phyloP scores from a whole-genome alignment of 306 rosid species.

The Hylodesmum podocarpum region DNA sequence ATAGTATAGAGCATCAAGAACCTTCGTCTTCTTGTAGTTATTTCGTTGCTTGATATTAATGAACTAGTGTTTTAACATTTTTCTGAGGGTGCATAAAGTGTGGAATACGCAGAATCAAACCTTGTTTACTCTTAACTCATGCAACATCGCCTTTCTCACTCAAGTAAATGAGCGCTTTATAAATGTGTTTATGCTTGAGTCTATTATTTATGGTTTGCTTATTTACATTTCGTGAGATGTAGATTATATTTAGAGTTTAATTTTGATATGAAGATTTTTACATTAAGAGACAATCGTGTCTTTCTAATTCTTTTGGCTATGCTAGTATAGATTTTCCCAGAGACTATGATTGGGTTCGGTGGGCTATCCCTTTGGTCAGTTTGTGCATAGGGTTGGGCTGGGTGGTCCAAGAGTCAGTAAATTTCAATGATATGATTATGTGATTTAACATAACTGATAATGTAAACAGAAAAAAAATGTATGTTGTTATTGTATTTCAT shows the following conservation, averaged over 20 bases:
- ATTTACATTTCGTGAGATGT: not conserved
- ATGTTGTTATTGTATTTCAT: too few relatives aligned
- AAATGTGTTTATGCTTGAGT: not conserved
- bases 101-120: not conserved
- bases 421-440: too few relatives aligned
- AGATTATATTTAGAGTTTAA: not conserved
- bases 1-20: slow-evolving; percentile 23
- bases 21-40: not conserved
- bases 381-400: too few relatives aligned
- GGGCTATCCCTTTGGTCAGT: too few relatives aligned
- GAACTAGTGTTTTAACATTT: not conserved
- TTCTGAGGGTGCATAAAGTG: not conserved
- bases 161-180: not conserved
- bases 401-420: too few relatives aligned
- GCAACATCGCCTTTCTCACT: not conserved
- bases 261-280: too few relatives aligned
- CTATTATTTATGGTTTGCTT: not conserved
- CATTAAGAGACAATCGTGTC: too few relatives aligned
- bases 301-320: too few relatives aligned
- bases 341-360: too few relatives aligned
- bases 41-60: not conserved
- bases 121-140: not conserved
- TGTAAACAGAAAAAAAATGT: too few relatives aligned
- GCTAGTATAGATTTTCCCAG: too few relatives aligned
- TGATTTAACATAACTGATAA: too few relatives aligned